These are phyloP conservation scores for Candida tammaniensis DNA, from an alignment of 805 yeast genomes.

Conservation along the genomic window DNA sequence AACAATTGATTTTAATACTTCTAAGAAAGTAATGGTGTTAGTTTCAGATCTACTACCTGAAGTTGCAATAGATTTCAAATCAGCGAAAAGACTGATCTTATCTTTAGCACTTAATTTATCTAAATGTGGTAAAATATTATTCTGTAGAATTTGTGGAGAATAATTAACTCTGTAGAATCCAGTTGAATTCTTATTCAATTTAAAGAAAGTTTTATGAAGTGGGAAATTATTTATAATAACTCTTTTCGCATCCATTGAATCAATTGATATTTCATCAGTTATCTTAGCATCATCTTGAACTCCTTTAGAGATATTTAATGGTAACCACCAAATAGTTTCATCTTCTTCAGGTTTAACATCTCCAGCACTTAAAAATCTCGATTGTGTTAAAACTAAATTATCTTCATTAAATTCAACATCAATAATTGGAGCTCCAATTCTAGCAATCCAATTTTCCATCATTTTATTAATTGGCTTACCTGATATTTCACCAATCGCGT, in stretches of 20 bases:
- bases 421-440: conserved; percentile 72
- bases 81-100: conserved; percentile 55
- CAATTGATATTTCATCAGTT: conserved; percentile 11
- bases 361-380: conserved; percentile 62
- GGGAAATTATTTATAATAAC: conserved; percentile 22
- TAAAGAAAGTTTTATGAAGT: conserved; percentile 27
- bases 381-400: conserved; percentile 46
- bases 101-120: conserved; percentile 42
- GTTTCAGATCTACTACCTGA: conserved; percentile 36
- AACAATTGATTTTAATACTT: conserved; percentile 34
- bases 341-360: conserved; percentile 59
- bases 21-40: conserved; percentile 42
- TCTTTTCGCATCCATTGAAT: conserved; percentile 23
- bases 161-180: conserved; percentile 58
- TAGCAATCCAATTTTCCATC: conserved; percentile 71
- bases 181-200: conserved; percentile 47
- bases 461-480: conserved; percentile 56
- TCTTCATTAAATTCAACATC: conserved; percentile 42
- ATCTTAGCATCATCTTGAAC: conserved; percentile 1
- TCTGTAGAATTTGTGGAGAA: conserved; percentile 38
- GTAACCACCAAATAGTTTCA: conserved; percentile 57
- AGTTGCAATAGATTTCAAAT: conserved; percentile 46
- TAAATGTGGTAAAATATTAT: conserved; percentile 39
- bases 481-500: conserved; percentile 57
- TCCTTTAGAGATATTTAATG: conserved; percentile 38